Evolutionary conservation across 1,139 yeast genomes (phyloP).

Genomic region (Suhomyces wounanorum): DNA sequence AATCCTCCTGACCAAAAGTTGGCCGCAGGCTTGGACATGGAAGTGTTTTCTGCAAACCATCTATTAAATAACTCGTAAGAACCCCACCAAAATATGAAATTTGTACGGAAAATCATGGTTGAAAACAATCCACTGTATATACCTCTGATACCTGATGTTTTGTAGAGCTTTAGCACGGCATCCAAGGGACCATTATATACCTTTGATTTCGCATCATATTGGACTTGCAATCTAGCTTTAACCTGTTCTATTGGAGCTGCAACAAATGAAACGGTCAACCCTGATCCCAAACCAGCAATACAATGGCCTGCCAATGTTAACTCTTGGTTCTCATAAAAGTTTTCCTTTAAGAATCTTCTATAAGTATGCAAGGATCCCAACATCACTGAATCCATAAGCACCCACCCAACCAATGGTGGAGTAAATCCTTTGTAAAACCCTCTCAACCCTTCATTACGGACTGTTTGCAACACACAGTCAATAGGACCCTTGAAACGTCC

Average conservation of each 20-base stretch:
- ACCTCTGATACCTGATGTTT: slow-evolving; percentile 65
- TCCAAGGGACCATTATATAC: slow-evolving; percentile 78
- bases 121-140: slow-evolving; percentile 80
- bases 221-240: slow-evolving; percentile 86
- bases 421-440: slow-evolving; percentile 90
- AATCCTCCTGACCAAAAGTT: slow-evolving; percentile 93
- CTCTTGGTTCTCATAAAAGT: slow-evolving; percentile 56
- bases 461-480: slow-evolving; percentile 75
- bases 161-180: slow-evolving; percentile 57
- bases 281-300: slow-evolving; percentile 78
- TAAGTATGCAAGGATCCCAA: slow-evolving; percentile 83
- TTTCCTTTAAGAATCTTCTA: slow-evolving; percentile 64
- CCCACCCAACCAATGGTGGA: slow-evolving; percentile 93
- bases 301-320: slow-evolving; percentile 76
- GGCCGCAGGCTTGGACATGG: slow-evolving; percentile 63
- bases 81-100: slow-evolving; percentile 94
- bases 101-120: slow-evolving; percentile 84
- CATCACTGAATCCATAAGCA: slow-evolving; percentile 87
- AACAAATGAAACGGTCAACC: slow-evolving; percentile 88
- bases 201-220: slow-evolving; percentile 75
- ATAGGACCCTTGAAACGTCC: slow-evolving; percentile 80
- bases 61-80: slow-evolving; percentile 78
- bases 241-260: slow-evolving; percentile 94
- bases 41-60: slow-evolving; percentile 65
- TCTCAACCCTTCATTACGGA: slow-evolving; percentile 68